phyloP scores from a whole-genome alignment of 1,284 basidiomycete genomes.

The Leccinum solheimii region DNA sequence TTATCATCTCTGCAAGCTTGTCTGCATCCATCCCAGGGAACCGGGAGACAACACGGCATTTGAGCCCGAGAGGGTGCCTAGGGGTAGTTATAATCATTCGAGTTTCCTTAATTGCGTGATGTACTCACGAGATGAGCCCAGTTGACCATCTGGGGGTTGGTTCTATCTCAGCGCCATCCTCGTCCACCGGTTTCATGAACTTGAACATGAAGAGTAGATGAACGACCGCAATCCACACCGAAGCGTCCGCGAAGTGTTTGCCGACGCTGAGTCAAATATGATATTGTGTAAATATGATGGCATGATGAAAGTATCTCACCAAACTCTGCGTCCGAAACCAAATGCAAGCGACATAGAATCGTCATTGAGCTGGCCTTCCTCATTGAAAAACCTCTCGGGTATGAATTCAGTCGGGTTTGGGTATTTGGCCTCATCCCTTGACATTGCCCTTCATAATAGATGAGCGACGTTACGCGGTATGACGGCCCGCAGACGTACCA shows the following conservation, averaged over 20 bases:
- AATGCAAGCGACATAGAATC: conserved; percentile 28
- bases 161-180: conserved; percentile 29
- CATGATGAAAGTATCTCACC: conserved; percentile 13
- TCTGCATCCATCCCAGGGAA: conserved; percentile 16
- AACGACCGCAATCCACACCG: conserved; percentile 34
- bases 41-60: conserved; percentile 31
- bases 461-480: conserved; percentile 8
- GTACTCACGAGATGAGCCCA: conserved; percentile 32
- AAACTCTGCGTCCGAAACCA: conserved; percentile 36
- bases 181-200: conserved; percentile 31
- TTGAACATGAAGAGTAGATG: conserved; percentile 35
- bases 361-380: conserved; percentile 29
- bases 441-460: conserved; percentile 31
- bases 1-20: conserved; percentile 19
- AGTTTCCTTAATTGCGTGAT: not conserved
- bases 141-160: conserved; percentile 31
- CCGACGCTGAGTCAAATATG: conserved; percentile 22
- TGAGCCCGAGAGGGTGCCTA: conserved; percentile 33
- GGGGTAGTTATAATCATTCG: not conserved
- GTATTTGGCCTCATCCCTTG: conserved; percentile 29
- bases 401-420: conserved; percentile 28
- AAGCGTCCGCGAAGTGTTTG: conserved; percentile 34
- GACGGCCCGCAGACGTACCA: conserved; percentile 23
- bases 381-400: conserved; percentile 33
- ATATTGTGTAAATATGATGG: not conserved